Base-by-base conservation (phyloP, 2,329 filamentous ascomycete species). In the Exophiala bonariae region DNA sequence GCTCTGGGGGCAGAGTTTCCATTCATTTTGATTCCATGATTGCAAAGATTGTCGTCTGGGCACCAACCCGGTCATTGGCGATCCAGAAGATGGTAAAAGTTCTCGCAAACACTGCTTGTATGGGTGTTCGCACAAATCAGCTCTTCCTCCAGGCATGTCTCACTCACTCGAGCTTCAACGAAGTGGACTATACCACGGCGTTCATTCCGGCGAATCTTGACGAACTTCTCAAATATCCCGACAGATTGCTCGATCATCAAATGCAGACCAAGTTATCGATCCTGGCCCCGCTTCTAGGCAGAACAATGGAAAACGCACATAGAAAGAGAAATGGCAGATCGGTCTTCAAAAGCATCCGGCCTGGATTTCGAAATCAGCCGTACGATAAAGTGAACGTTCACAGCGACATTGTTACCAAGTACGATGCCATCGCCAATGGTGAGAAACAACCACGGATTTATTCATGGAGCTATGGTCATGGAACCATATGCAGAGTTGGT, bases 71-170 rank as follows among this genome's bases (percentile, higher is more conserved):
- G 10, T 43, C 57, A 0, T 41, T 64, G 10, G 68, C 69, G 0
- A 64, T 70, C 11, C 54, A 63, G 23, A 69, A 66, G 37, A 69
- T 70, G 64, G 55, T 35, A 4, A 49, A 56, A 3, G 59, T 66
- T 1, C 56, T 71, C 1, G 57, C 63, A 0, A 49, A 67, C 11
- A 70, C 66, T 1, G 64, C 82, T 67, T 88, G 88, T 59, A 85
- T 87, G 79, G 85, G 88, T 69, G 87, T 88, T 49, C 61, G 57
- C 28, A 66, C 63, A 2, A 66, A 66, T 39, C 62, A 64, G 34
- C 53, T 61, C 1, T 63, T 65, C 30, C 51, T 66, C 28, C 63
- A 63, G 35, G 48, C 52, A 3, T 63, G 57, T 33, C 49, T 65
- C 4, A 22, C 58, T 19, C 56, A 60, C 17, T 7, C 35, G 2